phyloP scores from a whole-genome alignment of 495 filamentous ascomycete species.

The Xylaria sp. region DNA sequence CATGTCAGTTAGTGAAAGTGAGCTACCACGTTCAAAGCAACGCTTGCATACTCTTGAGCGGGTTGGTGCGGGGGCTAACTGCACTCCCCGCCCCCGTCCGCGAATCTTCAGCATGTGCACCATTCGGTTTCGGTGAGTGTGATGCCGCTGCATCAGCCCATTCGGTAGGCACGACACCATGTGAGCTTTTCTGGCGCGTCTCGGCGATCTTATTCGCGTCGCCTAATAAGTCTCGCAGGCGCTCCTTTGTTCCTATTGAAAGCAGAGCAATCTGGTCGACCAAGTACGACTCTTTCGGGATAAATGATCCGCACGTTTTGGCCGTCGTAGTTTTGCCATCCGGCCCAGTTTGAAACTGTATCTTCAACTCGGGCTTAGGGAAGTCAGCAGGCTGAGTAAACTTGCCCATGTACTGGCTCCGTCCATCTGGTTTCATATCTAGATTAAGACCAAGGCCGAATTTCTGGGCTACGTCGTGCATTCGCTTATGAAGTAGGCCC shows the following conservation, averaged over 20 bases:
- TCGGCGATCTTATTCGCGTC: slow-evolving; percentile 70
- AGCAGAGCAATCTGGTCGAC: slow-evolving; percentile 78
- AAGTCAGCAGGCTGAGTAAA: slow-evolving; percentile 61
- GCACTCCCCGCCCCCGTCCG: slow-evolving; percentile 50
- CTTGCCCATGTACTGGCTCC: slow-evolving; percentile 51
- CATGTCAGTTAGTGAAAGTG: slow-evolving; percentile 32
- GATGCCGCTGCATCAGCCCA: slow-evolving; percentile 70
- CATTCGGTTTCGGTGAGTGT: slow-evolving; percentile 39
- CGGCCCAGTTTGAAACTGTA: slow-evolving; percentile 44
- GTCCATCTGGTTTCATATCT: slow-evolving; percentile 49
- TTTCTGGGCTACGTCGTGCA: slow-evolving; percentile 68
- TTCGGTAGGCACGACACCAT: slow-evolving; percentile 72
- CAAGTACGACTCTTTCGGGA: slow-evolving; percentile 69
- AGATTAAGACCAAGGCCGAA: slow-evolving; percentile 61
- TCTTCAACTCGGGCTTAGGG: slow-evolving; percentile 45
- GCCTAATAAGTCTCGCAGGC: slow-evolving; percentile 70
- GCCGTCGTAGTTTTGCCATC: slow-evolving; percentile 59
- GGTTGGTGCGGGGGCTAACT: slow-evolving; percentile 57
- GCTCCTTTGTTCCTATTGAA: slow-evolving; percentile 76
- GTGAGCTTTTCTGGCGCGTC: slow-evolving; percentile 71
- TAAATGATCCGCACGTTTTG: slow-evolving; percentile 66
- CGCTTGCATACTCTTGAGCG: slow-evolving; percentile 65
- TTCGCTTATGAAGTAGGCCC: slow-evolving; percentile 52
- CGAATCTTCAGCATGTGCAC: slow-evolving; percentile 41
- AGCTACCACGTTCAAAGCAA: slow-evolving; percentile 34